Evolutionary conservation across 2,329 filamentous ascomycete genomes (phyloP), one percentile per base, ranked within the genome.

Genomic region (Cordyceps javanica): DNA sequence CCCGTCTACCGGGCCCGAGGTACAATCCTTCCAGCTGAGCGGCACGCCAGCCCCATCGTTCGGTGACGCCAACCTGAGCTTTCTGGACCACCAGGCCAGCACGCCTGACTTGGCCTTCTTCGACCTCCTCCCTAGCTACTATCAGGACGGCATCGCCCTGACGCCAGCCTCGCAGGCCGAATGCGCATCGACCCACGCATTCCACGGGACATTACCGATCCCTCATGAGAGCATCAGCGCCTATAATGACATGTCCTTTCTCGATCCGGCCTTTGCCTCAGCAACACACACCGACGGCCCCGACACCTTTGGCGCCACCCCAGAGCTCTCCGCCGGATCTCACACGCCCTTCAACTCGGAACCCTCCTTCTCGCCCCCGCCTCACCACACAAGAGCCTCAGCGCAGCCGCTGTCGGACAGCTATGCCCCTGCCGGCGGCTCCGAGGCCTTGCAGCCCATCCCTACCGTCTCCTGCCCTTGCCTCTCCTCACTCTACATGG

Each of bases 401-500:
- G 21, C 23, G 21, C 21, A 14, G 25, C 16, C 23, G 2, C 5
- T 5, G 4, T 5, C 44, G 2, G n/a, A 21, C 25, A 16, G 36
- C 2, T 28, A 21, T 19, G 8, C 14, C 23, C 25, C 25, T 23
- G 13, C 7, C 28, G 28, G 41, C 21, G 49, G n/a, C 5, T 2
- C 34, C 55, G 45, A 59, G 16, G 57, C 57, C 36, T 56, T 64
- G 49, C 67, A 63, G 34, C 48, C 68, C 19, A 60, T 68, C n/a
- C 69, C 69, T 14, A 67, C 59, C 42, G 63, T 68, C 25, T 59
- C 63, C 16, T 84, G 82, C 60, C 66, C 71, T 57, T 84, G 82
- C 60, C 73, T 79, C 1, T 73, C 76, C 0, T 73, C 69, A 14
- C 72, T 84, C 14, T 82, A 78, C 64, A 72, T 78, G 5, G 75